Percentiles rank a stretch among this genome's conserved stretches.
Conservation (phyloP, 2,329 filamentous ascomycete species). For the Microthyrium microscopicum region DNA sequence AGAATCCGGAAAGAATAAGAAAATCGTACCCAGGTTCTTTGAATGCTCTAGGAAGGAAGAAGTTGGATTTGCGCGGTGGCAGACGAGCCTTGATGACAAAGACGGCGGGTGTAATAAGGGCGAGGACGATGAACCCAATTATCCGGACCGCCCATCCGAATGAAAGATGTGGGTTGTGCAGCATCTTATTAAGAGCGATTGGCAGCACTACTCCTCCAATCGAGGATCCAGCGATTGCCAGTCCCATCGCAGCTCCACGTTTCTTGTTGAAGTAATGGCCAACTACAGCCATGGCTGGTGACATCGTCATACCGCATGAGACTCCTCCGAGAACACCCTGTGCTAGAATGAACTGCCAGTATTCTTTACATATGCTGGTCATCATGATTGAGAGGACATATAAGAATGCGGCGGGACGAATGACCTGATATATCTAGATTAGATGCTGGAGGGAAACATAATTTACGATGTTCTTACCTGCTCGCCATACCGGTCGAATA, state of each 20-base stretch:
- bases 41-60: too few species aligned
- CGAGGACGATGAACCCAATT: slow-evolving; percentile 20
- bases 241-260: slow-evolving; percentile 21
- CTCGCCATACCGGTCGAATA: slow-evolving; percentile 17
- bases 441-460: slow-evolving; percentile 10
- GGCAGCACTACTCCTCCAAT: slow-evolving; percentile 21
- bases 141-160: slow-evolving; percentile 23
- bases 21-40: too few species aligned
- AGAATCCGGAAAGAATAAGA: slow-evolving; percentile 15
- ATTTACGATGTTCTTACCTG: slow-evolving; percentile 12
- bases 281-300: slow-evolving; percentile 19
- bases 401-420: neutral
- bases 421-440: slow-evolving; percentile 12
- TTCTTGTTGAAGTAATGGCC: slow-evolving; percentile 24
- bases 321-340: slow-evolving; percentile 24
- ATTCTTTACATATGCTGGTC: slow-evolving; percentile 12
- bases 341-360: slow-evolving; percentile 26
- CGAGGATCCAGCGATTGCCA: slow-evolving; percentile 22
- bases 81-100: slow-evolving; percentile 17
- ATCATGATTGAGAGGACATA: slow-evolving; percentile 1
- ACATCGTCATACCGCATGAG: slow-evolving; percentile 22
- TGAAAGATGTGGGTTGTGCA: slow-evolving; percentile 19
- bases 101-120: slow-evolving; percentile 19
- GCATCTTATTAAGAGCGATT: slow-evolving; percentile 15
- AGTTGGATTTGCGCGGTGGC: too few species aligned